phyloP scores from a whole-genome alignment of 129 eudicot species.

The Ambrosia artemisiifolia region DNA sequence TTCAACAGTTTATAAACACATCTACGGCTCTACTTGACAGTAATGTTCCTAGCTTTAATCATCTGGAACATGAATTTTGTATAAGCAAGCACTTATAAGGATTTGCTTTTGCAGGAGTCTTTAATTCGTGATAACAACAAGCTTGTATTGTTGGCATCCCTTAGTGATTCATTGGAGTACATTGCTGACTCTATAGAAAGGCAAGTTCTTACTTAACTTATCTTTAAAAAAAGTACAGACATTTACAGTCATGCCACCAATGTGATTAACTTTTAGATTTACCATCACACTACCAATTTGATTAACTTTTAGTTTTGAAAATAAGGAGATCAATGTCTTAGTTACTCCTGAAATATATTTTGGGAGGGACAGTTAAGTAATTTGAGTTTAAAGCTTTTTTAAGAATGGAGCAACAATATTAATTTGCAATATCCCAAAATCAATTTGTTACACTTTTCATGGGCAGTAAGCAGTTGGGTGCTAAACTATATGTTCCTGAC shows the following conservation, averaged over 20 bases:
- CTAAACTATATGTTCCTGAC: background rate
- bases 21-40: background rate
- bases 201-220: constrained; percentile 38
- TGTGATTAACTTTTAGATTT: background rate
- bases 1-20: background rate
- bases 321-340: background rate
- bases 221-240: background rate
- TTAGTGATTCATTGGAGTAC: constrained; percentile 97
- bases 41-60: background rate
- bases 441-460: constrained; percentile 3
- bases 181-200: constrained; percentile 96
- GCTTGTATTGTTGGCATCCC: constrained; percentile 84
- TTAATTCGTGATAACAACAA: constrained; percentile 95
- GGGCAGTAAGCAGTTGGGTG: background rate
- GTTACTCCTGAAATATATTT: background rate
- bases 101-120: constrained; percentile 59
- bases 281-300: background rate
- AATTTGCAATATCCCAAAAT: background rate
- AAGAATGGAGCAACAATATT: background rate
- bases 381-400: background rate
- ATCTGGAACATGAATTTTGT: background rate
- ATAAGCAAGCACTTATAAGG: constrained; percentile 16
- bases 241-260: background rate
- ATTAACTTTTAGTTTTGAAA: background rate
- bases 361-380: background rate